A percentile compares a stretch with the other conserved stretches of the same genome.
phyloP scores from a whole-genome alignment of 2,329 filamentous ascomycete species.

The Hypoxylon sp. region DNA sequence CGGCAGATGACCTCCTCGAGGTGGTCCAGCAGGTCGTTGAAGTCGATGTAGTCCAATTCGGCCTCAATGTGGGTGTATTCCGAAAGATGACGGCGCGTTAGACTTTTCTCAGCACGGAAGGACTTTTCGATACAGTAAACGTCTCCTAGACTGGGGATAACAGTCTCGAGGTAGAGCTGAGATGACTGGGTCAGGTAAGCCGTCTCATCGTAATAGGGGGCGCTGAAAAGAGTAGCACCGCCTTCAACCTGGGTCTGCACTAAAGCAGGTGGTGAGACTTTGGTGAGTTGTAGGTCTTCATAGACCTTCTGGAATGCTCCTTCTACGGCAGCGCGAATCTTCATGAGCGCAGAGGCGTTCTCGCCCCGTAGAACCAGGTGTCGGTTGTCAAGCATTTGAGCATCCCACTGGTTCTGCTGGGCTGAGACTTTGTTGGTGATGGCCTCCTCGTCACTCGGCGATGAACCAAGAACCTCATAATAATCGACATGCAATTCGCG shows the following conservation, averaged over 20 bases:
- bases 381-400: constrained; percentile 80
- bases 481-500: constrained; percentile 93
- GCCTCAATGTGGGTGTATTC: constrained; percentile 98
- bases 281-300: constrained; percentile 81
- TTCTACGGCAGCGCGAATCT: constrained; percentile 85
- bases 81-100: constrained; percentile 92
- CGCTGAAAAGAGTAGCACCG: constrained; percentile 89
- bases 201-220: constrained; percentile 89
- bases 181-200: constrained; percentile 97
- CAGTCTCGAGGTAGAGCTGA: constrained; percentile 97
- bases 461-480: constrained; percentile 83
- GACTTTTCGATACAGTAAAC: constrained; percentile 99
- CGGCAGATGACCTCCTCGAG: constrained; percentile 89
- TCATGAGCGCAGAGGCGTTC: constrained; percentile 86
- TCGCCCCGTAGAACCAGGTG: constrained; percentile 90
- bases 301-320: constrained; percentile 85
- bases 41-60: constrained; percentile 95
- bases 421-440: constrained; percentile 82
- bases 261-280: constrained; percentile 90
- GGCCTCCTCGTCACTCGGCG: constrained; percentile 89
- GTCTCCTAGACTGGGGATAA: constrained; percentile 89
- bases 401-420: constrained; percentile 68
- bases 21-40: constrained; percentile 88
- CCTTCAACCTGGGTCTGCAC: constrained; percentile 97
- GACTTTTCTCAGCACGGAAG: constrained; percentile 96